A percentile compares a stretch with the other conserved stretches of the same genome.
These are phyloP conservation scores for Boletellus sp. DNA, from an alignment of 768 basidiomycete species.

Conservation along the genomic window DNA sequence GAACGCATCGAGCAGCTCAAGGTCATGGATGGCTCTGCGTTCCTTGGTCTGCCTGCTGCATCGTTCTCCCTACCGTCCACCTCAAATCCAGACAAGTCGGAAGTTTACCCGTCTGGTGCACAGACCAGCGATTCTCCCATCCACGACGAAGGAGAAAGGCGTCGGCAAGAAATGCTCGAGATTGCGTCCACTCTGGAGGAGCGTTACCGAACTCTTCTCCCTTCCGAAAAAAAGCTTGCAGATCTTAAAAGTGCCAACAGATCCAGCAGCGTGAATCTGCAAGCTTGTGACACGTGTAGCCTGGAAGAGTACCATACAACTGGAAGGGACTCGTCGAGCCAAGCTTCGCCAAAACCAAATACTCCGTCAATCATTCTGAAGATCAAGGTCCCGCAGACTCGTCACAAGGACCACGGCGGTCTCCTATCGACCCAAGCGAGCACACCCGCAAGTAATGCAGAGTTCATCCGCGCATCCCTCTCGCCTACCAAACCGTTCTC, in stretches of 20 bases:
- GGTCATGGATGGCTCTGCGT: conserved; percentile 67
- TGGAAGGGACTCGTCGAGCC: conserved; percentile 7
- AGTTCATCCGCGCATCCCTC: conserved; percentile 6
- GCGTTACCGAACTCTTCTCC: conserved; percentile 71
- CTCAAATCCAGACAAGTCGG: conserved; percentile 25
- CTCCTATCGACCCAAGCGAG: conserved; percentile 6
- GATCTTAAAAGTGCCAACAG: conserved; percentile 28
- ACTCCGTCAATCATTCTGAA: conserved; percentile 31
- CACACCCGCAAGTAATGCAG: conserved; percentile 19
- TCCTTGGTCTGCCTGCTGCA: conserved; percentile 57
- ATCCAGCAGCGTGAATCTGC: conserved; percentile 10
- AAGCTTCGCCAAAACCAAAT: conserved; percentile 15
- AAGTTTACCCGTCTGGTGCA: conserved; percentile 29
- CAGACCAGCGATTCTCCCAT: conserved; percentile 38
- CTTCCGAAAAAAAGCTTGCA: conserved; percentile 52
- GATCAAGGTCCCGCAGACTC: conserved; percentile 32
- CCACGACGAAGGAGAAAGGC: conserved; percentile 65
- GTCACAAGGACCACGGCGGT: conserved; percentile 15
- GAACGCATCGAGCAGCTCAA: conserved; percentile 83
- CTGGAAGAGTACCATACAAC: conserved; percentile 13
- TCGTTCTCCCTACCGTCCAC: conserved; percentile 45
- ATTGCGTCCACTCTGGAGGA: conserved; percentile 63
- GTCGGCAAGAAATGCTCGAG: conserved; percentile 70
- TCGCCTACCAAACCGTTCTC: conserved; percentile 27
- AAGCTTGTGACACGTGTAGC: conserved; percentile 13